Evolutionary conservation across 305 asterid species (phyloP).

Genomic region (Fraxinus angustifolia): DNA sequence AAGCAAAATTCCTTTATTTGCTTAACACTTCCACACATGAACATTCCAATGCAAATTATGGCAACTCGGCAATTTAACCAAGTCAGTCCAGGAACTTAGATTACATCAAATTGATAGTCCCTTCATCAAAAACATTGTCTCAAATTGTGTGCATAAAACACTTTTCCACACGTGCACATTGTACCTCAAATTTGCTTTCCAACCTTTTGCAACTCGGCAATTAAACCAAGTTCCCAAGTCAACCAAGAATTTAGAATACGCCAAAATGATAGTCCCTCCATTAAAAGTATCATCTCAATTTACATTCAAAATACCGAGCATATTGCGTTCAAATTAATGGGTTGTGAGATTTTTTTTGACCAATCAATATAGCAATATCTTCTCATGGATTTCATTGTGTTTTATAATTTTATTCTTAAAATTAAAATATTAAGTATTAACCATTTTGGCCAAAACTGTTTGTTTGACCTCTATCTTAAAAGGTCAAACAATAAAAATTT

Average conservation of each 20-base stretch:
- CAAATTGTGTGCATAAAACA: background rate
- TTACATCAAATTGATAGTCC: background rate
- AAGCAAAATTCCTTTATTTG: background rate
- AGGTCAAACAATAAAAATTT: background rate
- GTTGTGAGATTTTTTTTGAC: background rate
- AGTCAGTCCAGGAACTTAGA: background rate
- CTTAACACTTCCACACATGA: background rate
- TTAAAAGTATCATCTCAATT: constrained; percentile 12
- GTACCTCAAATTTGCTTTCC: background rate
- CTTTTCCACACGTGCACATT: background rate
- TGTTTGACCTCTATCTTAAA: background rate
- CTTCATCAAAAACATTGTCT: background rate
- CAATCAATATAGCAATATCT: background rate
- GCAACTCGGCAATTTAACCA: background rate
- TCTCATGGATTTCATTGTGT: background rate
- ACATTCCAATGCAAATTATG: background rate
- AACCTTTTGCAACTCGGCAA: background rate
- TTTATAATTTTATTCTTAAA: background rate
- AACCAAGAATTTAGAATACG: background rate
- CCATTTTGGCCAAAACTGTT: background rate
- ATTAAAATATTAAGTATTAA: background rate
- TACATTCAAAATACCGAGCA: background rate
- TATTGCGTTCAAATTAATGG: background rate
- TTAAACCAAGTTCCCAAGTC: background rate
- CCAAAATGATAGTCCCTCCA: constrained; percentile 6